These are phyloP conservation scores for Lunasporangiospora selenospora DNA, from an alignment of 192 early-diverging fungal species.

Conservation along the genomic window DNA sequence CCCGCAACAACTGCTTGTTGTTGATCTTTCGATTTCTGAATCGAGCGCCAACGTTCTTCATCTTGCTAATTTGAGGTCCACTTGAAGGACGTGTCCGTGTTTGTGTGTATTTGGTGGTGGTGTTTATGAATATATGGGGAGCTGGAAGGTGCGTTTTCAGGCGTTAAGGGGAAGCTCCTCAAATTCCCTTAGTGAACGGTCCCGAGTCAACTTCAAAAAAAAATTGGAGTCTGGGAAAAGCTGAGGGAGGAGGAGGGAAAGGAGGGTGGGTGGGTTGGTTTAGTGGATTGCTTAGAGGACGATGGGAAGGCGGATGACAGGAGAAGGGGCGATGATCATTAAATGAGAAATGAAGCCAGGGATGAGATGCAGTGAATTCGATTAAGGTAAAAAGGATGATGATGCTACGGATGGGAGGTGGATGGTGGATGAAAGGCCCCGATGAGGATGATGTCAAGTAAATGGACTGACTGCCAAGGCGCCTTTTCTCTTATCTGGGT, in stretches of 20 bases:
- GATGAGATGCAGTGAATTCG: slow-evolving; percentile 12
- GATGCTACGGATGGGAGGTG: too few relatives aligned
- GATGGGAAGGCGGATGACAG: slow-evolving; percentile 12
- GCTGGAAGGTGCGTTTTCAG: background rate
- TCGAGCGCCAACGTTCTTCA: slow-evolving; percentile 52
- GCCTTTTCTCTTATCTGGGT: too few relatives aligned
- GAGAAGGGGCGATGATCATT: slow-evolving; percentile 18
- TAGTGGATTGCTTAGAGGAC: slow-evolving; percentile 2
- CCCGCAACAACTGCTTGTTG: slow-evolving; percentile 80
- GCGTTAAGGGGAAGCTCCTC: slow-evolving; percentile 1
- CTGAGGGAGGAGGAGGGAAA: background rate
- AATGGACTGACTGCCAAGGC: too few relatives aligned
- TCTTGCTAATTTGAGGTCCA: too few relatives aligned
- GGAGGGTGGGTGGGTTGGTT: slow-evolving; percentile 1
- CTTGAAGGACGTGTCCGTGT: too few relatives aligned
- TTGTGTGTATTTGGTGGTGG: background rate
- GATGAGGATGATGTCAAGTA: too few relatives aligned
- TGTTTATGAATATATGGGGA: background rate
- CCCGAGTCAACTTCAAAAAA: slow-evolving; percentile 15
- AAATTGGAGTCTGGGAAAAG: too few relatives aligned
- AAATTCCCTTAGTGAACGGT: background rate
- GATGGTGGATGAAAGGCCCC: background rate
- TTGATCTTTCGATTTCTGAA: slow-evolving; percentile 92
- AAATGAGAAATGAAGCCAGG: slow-evolving; percentile 23
- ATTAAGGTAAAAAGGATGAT: slow-evolving; percentile 27